Base-by-base conservation (phyloP, 148 eudicot genomes). In the Arbutus unedo region DNA sequence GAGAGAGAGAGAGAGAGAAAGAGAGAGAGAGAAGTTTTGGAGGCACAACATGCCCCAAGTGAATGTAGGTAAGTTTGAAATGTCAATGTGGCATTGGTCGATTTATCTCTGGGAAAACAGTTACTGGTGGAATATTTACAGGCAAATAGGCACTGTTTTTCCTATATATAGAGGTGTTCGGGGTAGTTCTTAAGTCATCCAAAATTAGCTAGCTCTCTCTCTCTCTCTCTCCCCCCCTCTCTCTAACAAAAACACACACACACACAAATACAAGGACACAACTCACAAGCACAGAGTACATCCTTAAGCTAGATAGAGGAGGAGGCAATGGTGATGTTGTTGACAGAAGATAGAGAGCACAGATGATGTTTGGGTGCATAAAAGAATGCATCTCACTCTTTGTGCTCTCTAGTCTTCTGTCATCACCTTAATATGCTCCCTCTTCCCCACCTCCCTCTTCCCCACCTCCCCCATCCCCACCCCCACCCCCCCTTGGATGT, bases 341-440 rank as follows among this genome's bases (percentile, higher is more conserved):
- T 78, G 80, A 78, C 80, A 78, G 80, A 78, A 78, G 80, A 78
- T 78, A 55, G 80, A 78, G 80, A 78, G 80, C 80, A 78, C 80
- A 78, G 38, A 78, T 56, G 80, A 78, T 78, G 80, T 66, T 11
- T 25, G 15, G 47, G 51, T 78, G 49, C 67, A 78, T 56, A 41
- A 48, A 57, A 4, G 67, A 41, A 9, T 56, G 64, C 80, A 78
- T 41, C 80, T 45, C 81, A 79, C 81, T 59, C 71, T 79, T 79
- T 79, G 81, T 79, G 81, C 81, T 79, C 81, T 45, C 54, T 79
- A 79, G 23, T 79, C 71, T 79, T 79, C 81, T 79, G 81, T 79
- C 81, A 79, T 60, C 54, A 79, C 72, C 71, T 79, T 44, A 66
- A 66, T 66, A 23, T 31, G 45, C 41, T 54, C 81, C 71, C 81